Evolutionary conservation across 1,284 basidiomycete genomes (phyloP), one percentile per base, ranked within the genome.

Genomic region (Termitomyces sp.): DNA sequence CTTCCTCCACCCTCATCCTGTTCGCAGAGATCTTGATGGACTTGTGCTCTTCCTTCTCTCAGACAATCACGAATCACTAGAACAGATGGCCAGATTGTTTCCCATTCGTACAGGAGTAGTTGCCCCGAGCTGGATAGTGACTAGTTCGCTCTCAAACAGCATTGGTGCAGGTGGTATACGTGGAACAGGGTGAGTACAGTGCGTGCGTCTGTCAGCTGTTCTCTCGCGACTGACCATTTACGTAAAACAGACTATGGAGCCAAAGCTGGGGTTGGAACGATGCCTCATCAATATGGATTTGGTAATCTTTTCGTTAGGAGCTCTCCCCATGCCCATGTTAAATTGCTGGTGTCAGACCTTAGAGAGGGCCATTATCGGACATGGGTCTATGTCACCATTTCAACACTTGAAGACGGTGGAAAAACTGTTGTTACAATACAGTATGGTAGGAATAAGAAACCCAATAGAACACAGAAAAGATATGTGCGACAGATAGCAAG

Each of bases 31-130:
- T 30, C 13, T 62, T 1, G 61, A 61, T 0, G 71, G 71, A 0
- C 64, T 78, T 3, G 72, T 82, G 56, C 67, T 89, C 5, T 79
- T 92, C 57, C 69, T 92, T 19, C 71, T 84, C 7, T 82, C 81
- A 4, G 78, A 80, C 5, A 83, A 84, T 58, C 60, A 63, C 0
- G 60, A 64, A 1, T 86, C 83, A 1, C 69, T 91, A 3, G 90
- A 92, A 66, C 75, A 82, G 47, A 81, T 79, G 0, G 67, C 79
- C 1, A 77, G 87, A 33, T 70, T 92, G n/a, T 86, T 93, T 61
- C 91, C 92, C 1, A 79, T 89, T 21, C 81, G 92, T 10, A 94
- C 90, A 0, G 91, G 90, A 3, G 74, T 92, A 5, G 67, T 81
- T 8, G 72, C 79, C 1, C 89, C 91, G 1, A 88, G 91, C 63